Evolutionary conservation across 2,329 filamentous ascomycete species (phyloP), one percentile per base, ranked within the genome.

Genomic region (Trichoderma aggressivum): DNA sequence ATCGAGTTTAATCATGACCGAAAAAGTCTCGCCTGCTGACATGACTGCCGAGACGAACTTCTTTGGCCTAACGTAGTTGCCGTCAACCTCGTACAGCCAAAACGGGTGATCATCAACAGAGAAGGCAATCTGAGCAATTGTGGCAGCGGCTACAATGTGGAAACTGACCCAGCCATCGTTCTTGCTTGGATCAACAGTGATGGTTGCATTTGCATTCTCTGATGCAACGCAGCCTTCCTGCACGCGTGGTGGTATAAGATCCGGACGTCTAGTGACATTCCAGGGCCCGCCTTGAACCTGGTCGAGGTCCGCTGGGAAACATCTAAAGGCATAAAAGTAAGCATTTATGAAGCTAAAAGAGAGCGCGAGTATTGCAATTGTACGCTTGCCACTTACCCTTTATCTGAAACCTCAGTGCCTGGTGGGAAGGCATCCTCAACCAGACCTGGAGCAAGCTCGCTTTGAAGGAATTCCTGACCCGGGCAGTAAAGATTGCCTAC

Each of bases 401-500:
- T 85, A 70, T 82, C 80, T 0, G 84, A 84, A 64, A 86, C 73
- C 5, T 73, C 71, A 2, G 78, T 76, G 0, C 77, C 78, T 3
- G 77, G 78, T 1, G 79, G 76, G 3, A 78, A n/a, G 0, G 39
- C 56, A 3, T 76, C 0, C 36, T 47, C 62, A 76, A 75, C 43
- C 83, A 82, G 4, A 75, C 70, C 0, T 75, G 73, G 10, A 72
- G 79, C 30, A 81, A 72, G 11, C 82, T 81, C 2, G 80, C 75
- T 43, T 81, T 78, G 10, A 88, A 81, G 53, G 85, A 80, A 8
- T 81, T 81, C 10, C 80, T 78, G 0, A 82, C 63, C 77, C 53
- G 86, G 81, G 75, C 89, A 90, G 64, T 85, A 79, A 0, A 88
- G 84, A 1, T 82, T 81, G 2, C 88, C 88, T 74, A 88, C 87